phyloP scores from a whole-genome alignment of 2,329 filamentous ascomycete genomes.

The Exophiala lecanii-corni region DNA sequence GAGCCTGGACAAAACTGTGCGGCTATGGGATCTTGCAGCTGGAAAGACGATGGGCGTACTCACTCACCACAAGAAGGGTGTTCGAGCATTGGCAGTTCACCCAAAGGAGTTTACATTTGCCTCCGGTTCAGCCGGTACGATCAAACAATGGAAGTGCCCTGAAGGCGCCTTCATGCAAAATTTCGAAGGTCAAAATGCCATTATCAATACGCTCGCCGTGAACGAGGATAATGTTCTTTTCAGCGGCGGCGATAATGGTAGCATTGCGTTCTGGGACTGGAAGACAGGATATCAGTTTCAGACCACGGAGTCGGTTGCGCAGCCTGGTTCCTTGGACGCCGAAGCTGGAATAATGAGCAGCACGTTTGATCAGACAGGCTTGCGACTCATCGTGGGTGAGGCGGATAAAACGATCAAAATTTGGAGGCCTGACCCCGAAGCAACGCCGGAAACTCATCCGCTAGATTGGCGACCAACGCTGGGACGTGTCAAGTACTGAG shows the following conservation, averaged over 20 bases:
- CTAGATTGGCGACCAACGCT: slow-evolving; percentile 86
- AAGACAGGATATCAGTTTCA: slow-evolving; percentile 93
- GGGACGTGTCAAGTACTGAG: slow-evolving; percentile 67
- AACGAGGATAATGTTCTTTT: slow-evolving; percentile 96
- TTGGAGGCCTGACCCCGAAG: slow-evolving; percentile 89
- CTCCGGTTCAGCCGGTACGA: slow-evolving; percentile 81
- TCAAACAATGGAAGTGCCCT: slow-evolving; percentile 99
- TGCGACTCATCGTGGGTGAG: slow-evolving; percentile 89
- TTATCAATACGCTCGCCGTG: slow-evolving; percentile 89
- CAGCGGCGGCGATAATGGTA: slow-evolving; percentile 91
- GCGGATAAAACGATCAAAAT: slow-evolving; percentile 98
- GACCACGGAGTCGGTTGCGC: slow-evolving; percentile 80
- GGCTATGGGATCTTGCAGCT: slow-evolving; percentile 92
- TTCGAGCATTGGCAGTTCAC: slow-evolving; percentile 76
- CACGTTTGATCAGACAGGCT: slow-evolving; percentile 82
- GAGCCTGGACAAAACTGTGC: slow-evolving; percentile 87
- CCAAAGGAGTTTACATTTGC: slow-evolving; percentile 96
- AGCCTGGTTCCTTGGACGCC: slow-evolving; percentile 88
- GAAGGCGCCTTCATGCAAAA: slow-evolving; percentile 99
- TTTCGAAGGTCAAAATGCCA: slow-evolving; percentile 91
- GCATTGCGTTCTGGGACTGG: slow-evolving; percentile 98
- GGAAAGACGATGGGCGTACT: slow-evolving; percentile 94
- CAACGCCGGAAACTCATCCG: slow-evolving; percentile 86
- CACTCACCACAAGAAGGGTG: slow-evolving; percentile 98
- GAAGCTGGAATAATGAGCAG: slow-evolving; percentile 93